Evolutionary conservation across 2,329 filamentous ascomycete genomes (phyloP), one percentile per base, ranked within the genome.

Genomic region (Fusarium temperatum): DNA sequence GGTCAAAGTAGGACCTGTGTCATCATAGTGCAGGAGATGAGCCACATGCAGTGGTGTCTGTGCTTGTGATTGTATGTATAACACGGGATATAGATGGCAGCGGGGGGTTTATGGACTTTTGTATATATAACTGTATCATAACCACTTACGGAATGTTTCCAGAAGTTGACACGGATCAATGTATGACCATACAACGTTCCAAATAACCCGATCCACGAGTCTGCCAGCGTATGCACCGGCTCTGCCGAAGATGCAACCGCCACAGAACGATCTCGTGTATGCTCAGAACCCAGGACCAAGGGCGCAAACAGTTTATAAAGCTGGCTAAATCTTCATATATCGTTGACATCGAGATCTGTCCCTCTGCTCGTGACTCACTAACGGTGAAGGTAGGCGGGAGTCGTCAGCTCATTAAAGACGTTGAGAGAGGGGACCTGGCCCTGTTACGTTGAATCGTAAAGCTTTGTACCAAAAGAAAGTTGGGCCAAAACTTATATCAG

Each of bases 1-100:
- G 38, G 89, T 92, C 7, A 81, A 81, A 15, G 88, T 92, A 59
- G 90, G 90, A 24, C 89, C 89, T 57, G 53, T 83, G 55, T 73
- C 61, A 36, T 60, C 61, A 20, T 83, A 58, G 74, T 45, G 38
- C 56, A 56, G 45, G 45, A 50, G 50, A 63, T 32, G 48, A 66
- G 59, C 65, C 47, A 48, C 28, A 62, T 39, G 60, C 42, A 24
- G 61, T 28, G 35, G 55, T 51, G 28, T 55, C 42, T 71, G 38
- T 42, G 42, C 53, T 30, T 70, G 63, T 62, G 69, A 71, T 63
- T 70, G 51, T 30, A 56, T 75, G 66, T 75, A 71, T 57, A 66
- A 64, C 61, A 66, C 63, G 18, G 32, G 36, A 66, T 47, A 63
- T 47, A 39, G 35, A 70, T 42, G 42, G 48, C 41, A 50, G 56